Conservation (phyloP, 2,329 filamentous ascomycete genomes). For the Cercospora janseana region DNA sequence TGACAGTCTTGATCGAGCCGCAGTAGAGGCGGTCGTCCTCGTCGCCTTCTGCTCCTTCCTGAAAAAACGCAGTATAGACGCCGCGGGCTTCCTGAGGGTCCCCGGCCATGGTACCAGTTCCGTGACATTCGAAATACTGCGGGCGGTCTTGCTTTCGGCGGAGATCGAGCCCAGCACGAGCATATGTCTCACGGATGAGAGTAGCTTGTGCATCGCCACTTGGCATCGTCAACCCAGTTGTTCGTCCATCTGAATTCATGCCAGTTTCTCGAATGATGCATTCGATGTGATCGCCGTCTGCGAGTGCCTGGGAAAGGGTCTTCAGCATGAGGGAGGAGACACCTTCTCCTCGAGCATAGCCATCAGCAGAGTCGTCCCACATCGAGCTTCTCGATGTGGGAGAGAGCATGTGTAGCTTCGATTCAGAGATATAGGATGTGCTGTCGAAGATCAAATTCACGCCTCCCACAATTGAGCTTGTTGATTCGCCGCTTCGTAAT, state of each 20-base stretch:
- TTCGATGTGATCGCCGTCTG: slow-evolving; percentile 48
- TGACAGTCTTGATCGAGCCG: slow-evolving; percentile 32
- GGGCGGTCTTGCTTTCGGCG: slow-evolving; percentile 14
- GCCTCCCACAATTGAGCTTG: slow-evolving; percentile 24
- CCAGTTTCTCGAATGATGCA: slow-evolving; percentile 40
- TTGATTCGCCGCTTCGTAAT: slow-evolving; percentile 33
- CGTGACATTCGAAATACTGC: slow-evolving; percentile 32
- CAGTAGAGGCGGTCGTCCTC: slow-evolving; percentile 17
- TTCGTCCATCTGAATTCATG: slow-evolving; percentile 41
- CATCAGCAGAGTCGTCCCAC: slow-evolving; percentile 45
- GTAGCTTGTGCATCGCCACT: slow-evolving; percentile 39
- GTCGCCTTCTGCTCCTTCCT: slow-evolving; percentile 1
- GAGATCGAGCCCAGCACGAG: slow-evolving; percentile 29
- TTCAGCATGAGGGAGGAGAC: slow-evolving; percentile 54
- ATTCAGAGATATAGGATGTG: slow-evolving; percentile 18
- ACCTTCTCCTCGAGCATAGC: slow-evolving; percentile 56
- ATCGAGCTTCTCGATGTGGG: slow-evolving; percentile 34
- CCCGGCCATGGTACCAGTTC: slow-evolving; percentile 37
- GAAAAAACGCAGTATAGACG: slow-evolving; percentile 24
- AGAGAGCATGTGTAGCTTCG: slow-evolving; percentile 25
- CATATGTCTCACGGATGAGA: slow-evolving; percentile 42
- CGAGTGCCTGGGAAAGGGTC: slow-evolving; percentile 48
- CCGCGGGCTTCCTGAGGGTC: slow-evolving; percentile 32
- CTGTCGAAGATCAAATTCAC: slow-evolving; percentile 33
- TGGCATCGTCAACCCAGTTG: slow-evolving; percentile 43